Conservation (phyloP, 805 yeast species). For the Debaryomyces tyrocola region DNA sequence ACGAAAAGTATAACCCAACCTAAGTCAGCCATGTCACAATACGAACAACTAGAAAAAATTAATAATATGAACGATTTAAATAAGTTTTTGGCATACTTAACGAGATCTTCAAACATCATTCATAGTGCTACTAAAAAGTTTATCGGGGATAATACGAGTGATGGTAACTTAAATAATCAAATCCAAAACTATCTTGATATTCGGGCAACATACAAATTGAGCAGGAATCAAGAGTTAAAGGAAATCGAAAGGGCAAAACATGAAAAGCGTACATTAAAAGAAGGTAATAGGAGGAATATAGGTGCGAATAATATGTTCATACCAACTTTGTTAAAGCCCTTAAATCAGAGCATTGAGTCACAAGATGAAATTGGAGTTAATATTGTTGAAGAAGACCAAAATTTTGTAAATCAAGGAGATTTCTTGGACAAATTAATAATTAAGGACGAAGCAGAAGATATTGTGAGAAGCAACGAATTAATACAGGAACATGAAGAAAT, state of each 20-base stretch:
- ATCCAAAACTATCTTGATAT: constrained; percentile 21
- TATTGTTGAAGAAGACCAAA: constrained; percentile 5
- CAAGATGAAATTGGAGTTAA: background rate
- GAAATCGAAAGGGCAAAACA: constrained; percentile 4
- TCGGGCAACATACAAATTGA: constrained; percentile 15
- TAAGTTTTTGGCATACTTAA: constrained; percentile 36
- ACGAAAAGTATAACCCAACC: background rate
- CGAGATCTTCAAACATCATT: constrained; percentile 37
- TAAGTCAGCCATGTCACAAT: background rate
- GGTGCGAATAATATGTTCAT: background rate
- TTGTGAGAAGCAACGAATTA: background rate
- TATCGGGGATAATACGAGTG: constrained; percentile 8
- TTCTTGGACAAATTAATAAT: constrained; percentile 4
- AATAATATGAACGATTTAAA: constrained; percentile 41
- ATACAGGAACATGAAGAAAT: background rate
- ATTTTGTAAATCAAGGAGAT: background rate
- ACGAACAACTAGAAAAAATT: constrained; percentile 39
- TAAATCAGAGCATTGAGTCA: constrained; percentile 6
- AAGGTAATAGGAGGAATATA: background rate
- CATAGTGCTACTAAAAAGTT: constrained; percentile 38
- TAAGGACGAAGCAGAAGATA: constrained; percentile 4
- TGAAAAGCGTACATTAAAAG: background rate
- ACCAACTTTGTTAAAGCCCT: constrained; percentile 13
- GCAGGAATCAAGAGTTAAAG: constrained; percentile 8
- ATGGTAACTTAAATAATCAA: constrained; percentile 20